Percentiles rank a stretch among this genome's conserved stretches.
Conservation (phyloP, 139 green algal species). For the Tetraselmis chui region DNA sequence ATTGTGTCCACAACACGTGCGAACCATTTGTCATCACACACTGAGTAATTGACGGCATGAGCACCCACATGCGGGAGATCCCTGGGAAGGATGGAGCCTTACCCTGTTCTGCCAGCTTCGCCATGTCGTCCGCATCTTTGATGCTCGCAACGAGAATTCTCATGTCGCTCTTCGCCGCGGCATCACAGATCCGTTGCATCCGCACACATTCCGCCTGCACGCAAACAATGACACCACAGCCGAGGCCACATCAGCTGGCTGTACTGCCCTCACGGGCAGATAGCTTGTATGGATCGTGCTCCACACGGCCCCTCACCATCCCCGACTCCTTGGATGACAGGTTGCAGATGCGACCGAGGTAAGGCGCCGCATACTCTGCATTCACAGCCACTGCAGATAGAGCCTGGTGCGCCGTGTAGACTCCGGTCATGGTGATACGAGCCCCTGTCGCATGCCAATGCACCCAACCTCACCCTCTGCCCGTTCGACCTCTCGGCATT, state of each 20-base stretch:
- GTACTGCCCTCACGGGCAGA: too few relatives aligned
- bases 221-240: too few relatives aligned
- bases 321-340: not conserved
- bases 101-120: not conserved
- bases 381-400: not conserved
- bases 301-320: not conserved
- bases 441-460: too few relatives aligned
- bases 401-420: not conserved
- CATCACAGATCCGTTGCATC: not conserved
- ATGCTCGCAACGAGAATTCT: slow-evolving; percentile 4
- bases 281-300: too few relatives aligned
- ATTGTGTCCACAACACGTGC: too few relatives aligned
- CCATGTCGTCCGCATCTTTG: slow-evolving; percentile 1
- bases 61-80: too few relatives aligned
- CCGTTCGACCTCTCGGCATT: too few relatives aligned
- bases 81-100: too few relatives aligned
- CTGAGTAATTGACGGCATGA: too few relatives aligned
- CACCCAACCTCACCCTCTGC: too few relatives aligned
- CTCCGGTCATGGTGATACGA: slow-evolving; percentile 4
- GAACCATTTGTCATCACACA: too few relatives aligned
- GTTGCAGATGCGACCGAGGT: slow-evolving; percentile 3
- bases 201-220: not conserved
- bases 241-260: too few relatives aligned
- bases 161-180: not conserved
- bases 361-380: slow-evolving; percentile 2